Evolutionary conservation across 495 filamentous ascomycete genomes (phyloP).

Genomic region (Astrocystis sublimbata): DNA sequence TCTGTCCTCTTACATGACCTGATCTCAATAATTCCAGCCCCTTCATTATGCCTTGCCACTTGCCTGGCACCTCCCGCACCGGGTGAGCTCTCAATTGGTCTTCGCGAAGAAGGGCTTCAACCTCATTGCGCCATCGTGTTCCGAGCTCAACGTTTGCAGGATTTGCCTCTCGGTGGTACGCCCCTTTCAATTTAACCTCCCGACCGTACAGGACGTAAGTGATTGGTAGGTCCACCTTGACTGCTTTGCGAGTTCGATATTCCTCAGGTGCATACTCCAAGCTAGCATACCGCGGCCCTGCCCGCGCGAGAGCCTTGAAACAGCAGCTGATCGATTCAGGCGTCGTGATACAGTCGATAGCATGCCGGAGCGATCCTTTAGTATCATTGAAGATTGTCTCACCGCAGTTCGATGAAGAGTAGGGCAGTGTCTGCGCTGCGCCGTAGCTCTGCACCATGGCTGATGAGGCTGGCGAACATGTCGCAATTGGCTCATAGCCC

Average conservation of each 20-base stretch:
- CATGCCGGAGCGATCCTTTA: not conserved
- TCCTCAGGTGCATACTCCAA: not conserved
- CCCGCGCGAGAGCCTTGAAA: conserved; percentile 12
- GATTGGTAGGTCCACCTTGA: conserved; percentile 14
- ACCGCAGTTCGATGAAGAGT: not conserved
- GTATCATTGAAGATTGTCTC: not conserved
- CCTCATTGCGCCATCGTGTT: not conserved
- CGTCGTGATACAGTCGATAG: conserved; percentile 16
- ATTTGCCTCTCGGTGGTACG: not conserved
- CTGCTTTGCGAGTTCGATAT: not conserved
- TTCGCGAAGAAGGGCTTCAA: not conserved
- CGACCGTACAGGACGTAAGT: not conserved
- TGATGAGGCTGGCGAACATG: conserved; percentile 9
- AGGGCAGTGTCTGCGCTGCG: conserved; percentile 2
- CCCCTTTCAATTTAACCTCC: not conserved
- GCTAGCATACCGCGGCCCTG: conserved; percentile 14
- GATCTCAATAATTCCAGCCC: too few species aligned
- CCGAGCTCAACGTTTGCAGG: not conserved
- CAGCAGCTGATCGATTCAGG: not conserved
- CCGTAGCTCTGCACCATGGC: not conserved
- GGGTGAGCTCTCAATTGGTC: not conserved
- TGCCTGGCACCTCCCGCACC: too few species aligned
- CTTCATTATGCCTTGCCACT: too few species aligned
- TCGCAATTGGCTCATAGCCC: conserved; percentile 4
- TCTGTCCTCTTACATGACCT: too few species aligned